Evolutionary conservation across 169 alveolate species (phyloP).

Genomic region (Plasmodium gaboni): DNA sequence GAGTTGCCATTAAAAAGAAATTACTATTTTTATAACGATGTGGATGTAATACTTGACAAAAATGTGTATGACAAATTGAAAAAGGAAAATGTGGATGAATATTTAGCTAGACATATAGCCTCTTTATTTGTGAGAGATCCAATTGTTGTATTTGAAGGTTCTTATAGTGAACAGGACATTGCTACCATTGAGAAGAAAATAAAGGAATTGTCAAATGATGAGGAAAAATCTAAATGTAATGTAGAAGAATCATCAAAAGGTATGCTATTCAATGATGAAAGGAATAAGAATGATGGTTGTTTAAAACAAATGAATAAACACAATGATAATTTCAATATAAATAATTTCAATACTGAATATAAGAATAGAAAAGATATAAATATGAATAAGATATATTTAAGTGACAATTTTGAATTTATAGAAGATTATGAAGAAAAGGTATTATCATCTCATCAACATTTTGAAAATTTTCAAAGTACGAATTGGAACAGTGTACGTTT

Average conservation of each 20-base stretch:
- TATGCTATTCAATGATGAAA: too few relatives aligned
- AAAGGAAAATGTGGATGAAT: conserved; percentile 88
- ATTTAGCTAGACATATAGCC: conserved; percentile 93
- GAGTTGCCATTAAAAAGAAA: conserved; percentile 81
- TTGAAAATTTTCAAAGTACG: conserved; percentile 95
- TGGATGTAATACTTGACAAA: conserved; percentile 87
- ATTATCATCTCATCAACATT: conserved; percentile 84
- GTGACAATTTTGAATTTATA: conserved; percentile 46
- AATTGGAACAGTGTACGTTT: conserved; percentile 98
- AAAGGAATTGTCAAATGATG: conserved; percentile 37
- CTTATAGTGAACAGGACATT: conserved; percentile 69
- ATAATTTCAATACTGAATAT: neutral
- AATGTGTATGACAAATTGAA: conserved; percentile 84
- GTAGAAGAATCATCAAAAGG: neutral
- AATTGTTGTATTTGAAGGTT: conserved; percentile 90
- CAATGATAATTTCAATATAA: neutral
- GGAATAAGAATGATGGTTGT: neutral
- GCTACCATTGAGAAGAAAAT: conserved; percentile 68
- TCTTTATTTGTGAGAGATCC: conserved; percentile 94
- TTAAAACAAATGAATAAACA: neutral
- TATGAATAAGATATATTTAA: conserved; percentile 20
- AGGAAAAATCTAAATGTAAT: neutral
- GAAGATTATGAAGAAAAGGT: conserved; percentile 75
- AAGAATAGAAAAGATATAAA: neutral
- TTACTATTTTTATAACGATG: conserved; percentile 88